These are phyloP conservation scores for Mycosarcoma maydis DNA, from an alignment of 1,284 basidiomycete species.

Conservation along the genomic window DNA sequence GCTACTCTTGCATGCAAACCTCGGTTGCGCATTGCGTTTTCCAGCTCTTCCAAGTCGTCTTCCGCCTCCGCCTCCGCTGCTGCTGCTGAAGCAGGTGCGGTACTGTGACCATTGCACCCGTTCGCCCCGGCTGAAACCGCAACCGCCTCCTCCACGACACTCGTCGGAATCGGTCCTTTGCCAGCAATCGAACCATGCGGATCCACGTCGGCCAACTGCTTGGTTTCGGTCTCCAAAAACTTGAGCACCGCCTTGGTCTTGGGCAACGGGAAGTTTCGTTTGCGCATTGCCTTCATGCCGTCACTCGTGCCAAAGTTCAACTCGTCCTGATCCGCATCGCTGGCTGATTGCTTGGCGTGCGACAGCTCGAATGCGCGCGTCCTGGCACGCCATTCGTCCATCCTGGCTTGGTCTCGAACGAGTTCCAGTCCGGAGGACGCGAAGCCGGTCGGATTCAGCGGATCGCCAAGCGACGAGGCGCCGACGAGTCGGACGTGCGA, in stretches of 20 bases:
- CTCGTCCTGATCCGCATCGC: constrained; percentile 74
- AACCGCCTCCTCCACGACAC: constrained; percentile 15
- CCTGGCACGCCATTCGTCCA: constrained; percentile 36
- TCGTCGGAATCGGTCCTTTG: constrained; percentile 27
- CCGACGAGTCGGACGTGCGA: constrained; percentile 71
- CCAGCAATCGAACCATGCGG: constrained; percentile 29
- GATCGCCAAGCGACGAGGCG: constrained; percentile 19
- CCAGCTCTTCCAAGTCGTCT: constrained; percentile 54
- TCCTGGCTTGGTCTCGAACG: constrained; percentile 73
- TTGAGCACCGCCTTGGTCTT: constrained; percentile 51
- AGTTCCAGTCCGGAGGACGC: constrained; percentile 64
- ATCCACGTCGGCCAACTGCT: constrained; percentile 22
- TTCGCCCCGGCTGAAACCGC: constrained; percentile 62
- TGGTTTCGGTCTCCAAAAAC: constrained; percentile 45
- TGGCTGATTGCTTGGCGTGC: constrained; percentile 58
- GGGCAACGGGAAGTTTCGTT: constrained; percentile 48
- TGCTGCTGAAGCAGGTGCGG: constrained; percentile 66
- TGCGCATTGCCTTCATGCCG: constrained; percentile 35
- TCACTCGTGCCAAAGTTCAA: constrained; percentile 75
- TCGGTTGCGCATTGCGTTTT: constrained; percentile 49
- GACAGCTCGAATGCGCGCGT: constrained; percentile 22
- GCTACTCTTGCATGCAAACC: too few species aligned
- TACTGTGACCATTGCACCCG: constrained; percentile 7
- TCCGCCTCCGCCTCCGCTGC: constrained; percentile 9
- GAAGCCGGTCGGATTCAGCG: constrained; percentile 8